Base-by-base conservation (phyloP, 352 stramenopile species). In the Pythium sukuiense region DNA sequence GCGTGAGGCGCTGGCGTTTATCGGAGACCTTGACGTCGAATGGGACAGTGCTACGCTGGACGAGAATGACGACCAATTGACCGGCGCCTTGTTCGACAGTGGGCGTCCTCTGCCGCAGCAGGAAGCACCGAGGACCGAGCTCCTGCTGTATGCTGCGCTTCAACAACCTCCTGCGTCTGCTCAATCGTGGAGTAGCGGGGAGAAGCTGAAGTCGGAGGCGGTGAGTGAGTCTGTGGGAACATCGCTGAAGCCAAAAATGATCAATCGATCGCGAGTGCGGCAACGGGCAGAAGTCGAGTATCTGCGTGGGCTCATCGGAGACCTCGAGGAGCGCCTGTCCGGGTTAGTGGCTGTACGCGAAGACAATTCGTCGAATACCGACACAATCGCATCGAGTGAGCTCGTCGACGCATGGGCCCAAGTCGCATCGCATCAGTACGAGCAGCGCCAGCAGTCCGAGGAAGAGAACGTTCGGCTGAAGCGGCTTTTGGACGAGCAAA, bases 1-100 rank as follows among this genome's bases (percentile, higher is more conserved):
- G 61, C 61, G 29, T 24, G 61, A 60, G 30, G 61, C 61, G 61
- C 52, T 67, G 3, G 61, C 61, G 32, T 67, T 67, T 53, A 67
- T 67, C 41, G 61, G 61, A 52, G 61, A 67, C 52, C 33, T 67
- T 37, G 61, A 29, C 1, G 37, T 67, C 13, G 52, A 61, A 24
- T 24, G 20, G 20, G 20, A 24, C 20, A 24, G 20, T 24, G 20
- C 20, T 24, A 24, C 18, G n/a, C 29, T 18, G 45, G 29, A 24
- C 20, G 45, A 20, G 6, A 52, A 67, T 1, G 61, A 67, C 18
- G 53, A 43, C 0, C 3, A 8, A 30, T 18, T 8, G 16, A 30
- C n/a, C 43, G 29, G 16, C 20, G 20, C 20, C 20, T 24, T 24
- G 20, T 24, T 24, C 20, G 20, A 24, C 0, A 24, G 20, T 24